phyloP scores from a whole-genome alignment of 176 grass and related monocot genomes.

The Thinopyrum elongatum region DNA sequence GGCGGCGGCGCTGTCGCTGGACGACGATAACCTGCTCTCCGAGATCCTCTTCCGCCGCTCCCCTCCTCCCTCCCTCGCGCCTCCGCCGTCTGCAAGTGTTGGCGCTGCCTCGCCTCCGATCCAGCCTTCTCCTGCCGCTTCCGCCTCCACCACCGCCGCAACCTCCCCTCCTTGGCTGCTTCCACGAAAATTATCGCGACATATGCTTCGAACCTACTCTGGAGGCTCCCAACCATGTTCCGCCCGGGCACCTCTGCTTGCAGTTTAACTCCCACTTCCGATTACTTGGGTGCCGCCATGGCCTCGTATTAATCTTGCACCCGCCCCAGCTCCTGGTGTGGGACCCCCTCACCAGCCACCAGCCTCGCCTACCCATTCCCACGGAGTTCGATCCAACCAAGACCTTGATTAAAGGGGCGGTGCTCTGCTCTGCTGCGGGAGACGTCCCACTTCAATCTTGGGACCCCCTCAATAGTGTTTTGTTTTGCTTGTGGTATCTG shows the following conservation, averaged over 20 bases:
- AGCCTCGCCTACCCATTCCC: too few relatives aligned
- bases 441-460: too few relatives aligned
- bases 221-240: neutral
- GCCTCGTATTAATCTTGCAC: neutral
- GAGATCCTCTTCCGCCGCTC: too few relatives aligned
- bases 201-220: neutral
- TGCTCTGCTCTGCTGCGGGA: too few relatives aligned
- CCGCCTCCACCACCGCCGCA: neutral
- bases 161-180: neutral
- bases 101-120: neutral
- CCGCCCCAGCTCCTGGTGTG: neutral
- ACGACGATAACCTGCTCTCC: too few relatives aligned
- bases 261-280: neutral
- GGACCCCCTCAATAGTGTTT: too few relatives aligned
- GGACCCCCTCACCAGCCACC: too few relatives aligned
- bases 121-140: neutral
- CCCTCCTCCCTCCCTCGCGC: too few relatives aligned
- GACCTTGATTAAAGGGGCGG: too few relatives aligned
- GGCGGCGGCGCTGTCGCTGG: too few relatives aligned
- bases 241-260: neutral
- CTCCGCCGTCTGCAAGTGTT: neutral
- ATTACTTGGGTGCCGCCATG: neutral
- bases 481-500: neutral
- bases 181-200: neutral
- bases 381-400: too few relatives aligned